Conservation (phyloP, 306 rosid species). For the Lathyrus tuberosus region DNA sequence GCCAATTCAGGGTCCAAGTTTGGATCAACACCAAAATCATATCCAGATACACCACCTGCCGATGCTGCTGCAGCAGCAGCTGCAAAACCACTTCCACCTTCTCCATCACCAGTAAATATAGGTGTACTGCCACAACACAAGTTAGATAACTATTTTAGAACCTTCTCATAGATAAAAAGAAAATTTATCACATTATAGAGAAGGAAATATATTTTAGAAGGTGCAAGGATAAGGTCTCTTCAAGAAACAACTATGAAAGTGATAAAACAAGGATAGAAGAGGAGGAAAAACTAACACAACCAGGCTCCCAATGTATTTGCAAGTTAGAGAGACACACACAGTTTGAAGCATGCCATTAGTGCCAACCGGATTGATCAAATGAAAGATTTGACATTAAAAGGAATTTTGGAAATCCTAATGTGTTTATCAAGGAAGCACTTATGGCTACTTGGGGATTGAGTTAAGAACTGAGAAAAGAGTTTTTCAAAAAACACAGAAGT, state of each 20-base stretch:
- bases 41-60: slow-evolving; percentile 89
- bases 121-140: slow-evolving; percentile 71
- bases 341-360: not conserved
- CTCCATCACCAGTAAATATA: slow-evolving; percentile 96
- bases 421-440: slow-evolving; percentile 9
- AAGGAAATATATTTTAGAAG: not conserved
- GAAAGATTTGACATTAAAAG: slow-evolving; percentile 15
- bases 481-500: not conserved
- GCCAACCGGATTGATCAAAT: slow-evolving; percentile 13
- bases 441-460: slow-evolving; percentile 8
- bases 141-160: slow-evolving; percentile 25
- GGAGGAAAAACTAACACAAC: slow-evolving; percentile 7
- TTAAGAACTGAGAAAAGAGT: not conserved
- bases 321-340: slow-evolving; percentile 7
- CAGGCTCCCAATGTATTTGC: not conserved
- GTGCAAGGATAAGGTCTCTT: slow-evolving; percentile 13
- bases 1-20: slow-evolving; percentile 99
- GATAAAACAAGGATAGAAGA: not conserved
- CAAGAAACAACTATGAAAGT: not conserved
- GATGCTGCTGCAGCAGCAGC: slow-evolving; percentile 94
- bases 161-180: not conserved
- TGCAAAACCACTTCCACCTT: slow-evolving; percentile 93
- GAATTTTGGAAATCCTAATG: slow-evolving; percentile 19
- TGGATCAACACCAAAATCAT: slow-evolving; percentile 98
- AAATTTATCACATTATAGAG: slow-evolving; percentile 4